Evolutionary conservation across 805 yeast genomes (phyloP).

Genomic region (Hanseniaspora lachancei): DNA sequence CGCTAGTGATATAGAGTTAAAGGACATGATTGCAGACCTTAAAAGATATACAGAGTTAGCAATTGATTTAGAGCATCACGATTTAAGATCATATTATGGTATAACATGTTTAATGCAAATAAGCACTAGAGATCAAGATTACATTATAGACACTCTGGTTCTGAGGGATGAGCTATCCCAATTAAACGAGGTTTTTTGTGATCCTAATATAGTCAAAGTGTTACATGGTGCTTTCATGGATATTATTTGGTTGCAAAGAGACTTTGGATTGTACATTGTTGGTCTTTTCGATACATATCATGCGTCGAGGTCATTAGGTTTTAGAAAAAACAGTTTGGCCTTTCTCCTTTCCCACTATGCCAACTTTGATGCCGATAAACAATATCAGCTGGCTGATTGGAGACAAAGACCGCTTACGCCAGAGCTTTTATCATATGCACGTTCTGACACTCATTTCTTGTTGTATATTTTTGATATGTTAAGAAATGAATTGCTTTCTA

Average conservation of each 20-base stretch:
- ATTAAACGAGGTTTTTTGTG: slow-evolving; percentile 63
- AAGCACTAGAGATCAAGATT: slow-evolving; percentile 67
- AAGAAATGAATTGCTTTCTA: slow-evolving; percentile 45
- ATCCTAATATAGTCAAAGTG: slow-evolving; percentile 72
- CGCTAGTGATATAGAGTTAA: slow-evolving; percentile 41
- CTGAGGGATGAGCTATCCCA: slow-evolving; percentile 56
- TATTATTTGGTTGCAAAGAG: slow-evolving; percentile 92
- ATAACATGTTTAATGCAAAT: slow-evolving; percentile 88
- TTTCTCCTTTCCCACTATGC: slow-evolving; percentile 70
- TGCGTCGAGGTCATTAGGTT: slow-evolving; percentile 69
- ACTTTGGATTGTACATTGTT: slow-evolving; percentile 81
- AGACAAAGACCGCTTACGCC: slow-evolving; percentile 69
- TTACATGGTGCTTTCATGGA: slow-evolving; percentile 97
- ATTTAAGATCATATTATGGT: slow-evolving; percentile 79
- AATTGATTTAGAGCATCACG: slow-evolving; percentile 93
- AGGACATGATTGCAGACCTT: slow-evolving; percentile 43
- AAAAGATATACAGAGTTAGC: slow-evolving; percentile 53
- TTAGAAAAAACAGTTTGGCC: slow-evolving; percentile 75
- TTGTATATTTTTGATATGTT: slow-evolving; percentile 66
- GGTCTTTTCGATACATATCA: slow-evolving; percentile 83
- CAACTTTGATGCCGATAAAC: slow-evolving; percentile 74
- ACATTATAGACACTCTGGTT: slow-evolving; percentile 71
- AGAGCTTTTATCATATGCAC: slow-evolving; percentile 73
- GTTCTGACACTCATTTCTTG: slow-evolving; percentile 89
- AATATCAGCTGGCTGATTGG: slow-evolving; percentile 96